Percentiles rank a stretch among this genome's conserved stretches.
phyloP scores from a whole-genome alignment of 2,329 filamentous ascomycete genomes.

The Ceratocystis harringtonii region DNA sequence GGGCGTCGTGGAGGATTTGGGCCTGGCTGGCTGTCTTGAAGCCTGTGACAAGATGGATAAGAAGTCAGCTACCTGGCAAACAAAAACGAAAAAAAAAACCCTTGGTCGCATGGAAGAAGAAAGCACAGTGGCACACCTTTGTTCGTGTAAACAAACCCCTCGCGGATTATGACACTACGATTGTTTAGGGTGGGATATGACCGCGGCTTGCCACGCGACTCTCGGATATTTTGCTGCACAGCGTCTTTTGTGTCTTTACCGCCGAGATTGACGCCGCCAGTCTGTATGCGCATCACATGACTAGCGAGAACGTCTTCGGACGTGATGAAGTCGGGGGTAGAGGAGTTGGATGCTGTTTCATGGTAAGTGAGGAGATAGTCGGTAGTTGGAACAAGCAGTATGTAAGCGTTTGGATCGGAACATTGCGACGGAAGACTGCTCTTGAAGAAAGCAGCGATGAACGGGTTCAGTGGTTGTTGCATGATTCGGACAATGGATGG shows the following conservation, averaged over 20 bases:
- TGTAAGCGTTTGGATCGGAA: constrained; percentile 76
- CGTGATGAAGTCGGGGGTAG: constrained; percentile 64
- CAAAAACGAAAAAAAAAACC: neutral
- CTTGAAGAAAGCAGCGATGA: constrained; percentile 96
- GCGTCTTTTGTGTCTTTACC: constrained; percentile 34
- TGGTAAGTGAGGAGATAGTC: constrained; percentile 78
- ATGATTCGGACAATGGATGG: constrained; percentile 31
- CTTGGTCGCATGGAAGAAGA: neutral
- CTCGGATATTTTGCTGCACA: constrained; percentile 50
- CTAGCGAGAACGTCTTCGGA: constrained; percentile 93
- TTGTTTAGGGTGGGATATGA: constrained; percentile 89
- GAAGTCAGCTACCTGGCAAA: neutral
- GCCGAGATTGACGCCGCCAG: constrained; percentile 33
- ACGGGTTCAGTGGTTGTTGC: constrained; percentile 98
- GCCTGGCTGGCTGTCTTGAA: constrained; percentile 88
- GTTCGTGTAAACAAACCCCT: constrained; percentile 83
- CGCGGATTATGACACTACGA: constrained; percentile 84
- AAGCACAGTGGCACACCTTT: constrained; percentile 49
- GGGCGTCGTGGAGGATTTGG: constrained; percentile 64
- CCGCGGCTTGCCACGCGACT: constrained; percentile 82
- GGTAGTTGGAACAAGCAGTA: constrained; percentile 85
- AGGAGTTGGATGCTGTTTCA: constrained; percentile 64
- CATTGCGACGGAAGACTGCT: constrained; percentile 87
- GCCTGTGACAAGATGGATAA: constrained; percentile 34
- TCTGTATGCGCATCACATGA: constrained; percentile 81